Base-by-base conservation (phyloP, 2,329 filamentous ascomycete species). In the Cryphonectria nitschkei region DNA sequence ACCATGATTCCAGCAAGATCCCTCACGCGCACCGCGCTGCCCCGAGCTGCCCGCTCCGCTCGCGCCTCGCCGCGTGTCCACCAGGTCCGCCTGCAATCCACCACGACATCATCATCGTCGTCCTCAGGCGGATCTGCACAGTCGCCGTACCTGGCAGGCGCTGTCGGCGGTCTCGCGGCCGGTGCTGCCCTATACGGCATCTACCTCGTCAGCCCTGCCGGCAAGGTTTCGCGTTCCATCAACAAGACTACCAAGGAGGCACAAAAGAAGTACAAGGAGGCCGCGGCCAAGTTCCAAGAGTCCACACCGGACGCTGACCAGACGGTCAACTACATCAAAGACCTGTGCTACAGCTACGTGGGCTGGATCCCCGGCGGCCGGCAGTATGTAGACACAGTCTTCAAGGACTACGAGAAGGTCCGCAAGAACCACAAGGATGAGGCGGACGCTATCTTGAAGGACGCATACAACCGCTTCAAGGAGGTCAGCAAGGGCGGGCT, bases 291-390 rank as follows among this genome's bases (percentile, higher is more conserved):
- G 77, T 82, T 92, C 7, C 86, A 90, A 74, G 81, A 90, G 69
- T 84, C 85, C 62, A 88, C 90, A 0, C 92, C 92, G 0, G 86
- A 88, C 72, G 85, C 90, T 19, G 90, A 92, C 73, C 86, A 92
- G 79, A 90, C 91, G 1, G 82, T 93, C 54, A 80, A 86, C 72
- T 90, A 87, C 82, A 86, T 94, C 72, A 89, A 89, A 76, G 82
- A 89, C 70, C 89, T 90, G 16, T 88, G 89, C 39, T 89, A 88
- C 77, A 89, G 89, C 34, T 94, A 94, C 76, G 90, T 91, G 2
- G 84, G 83, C 2, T 93, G 91, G 84, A 87, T 95, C 41, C 92
- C 92, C 0, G 92, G 92, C 16, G 92, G 89, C 2, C 86, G 87
- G 41, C 81, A 84, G 63, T 93, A 92, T 75, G 87, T 94, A 64